These are phyloP conservation scores for Acacia crassicarpa DNA, from an alignment of 306 rosid genomes.

Conservation along the genomic window DNA sequence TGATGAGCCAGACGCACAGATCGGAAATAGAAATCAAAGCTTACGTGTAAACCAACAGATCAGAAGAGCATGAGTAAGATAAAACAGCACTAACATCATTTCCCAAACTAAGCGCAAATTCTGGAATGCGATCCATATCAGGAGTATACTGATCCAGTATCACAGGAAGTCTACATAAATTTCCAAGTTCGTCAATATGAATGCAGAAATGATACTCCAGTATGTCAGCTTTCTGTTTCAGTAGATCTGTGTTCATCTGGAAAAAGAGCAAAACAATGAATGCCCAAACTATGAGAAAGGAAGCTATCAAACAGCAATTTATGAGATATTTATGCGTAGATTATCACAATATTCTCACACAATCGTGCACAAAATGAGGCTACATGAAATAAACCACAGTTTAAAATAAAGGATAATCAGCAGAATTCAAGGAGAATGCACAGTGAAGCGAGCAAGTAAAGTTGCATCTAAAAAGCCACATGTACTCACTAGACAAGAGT, in stretches of 20 bases:
- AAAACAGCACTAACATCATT: constrained; percentile 71
- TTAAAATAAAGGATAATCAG: neutral
- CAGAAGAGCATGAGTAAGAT: constrained; percentile 10
- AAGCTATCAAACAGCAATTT: constrained; percentile 17
- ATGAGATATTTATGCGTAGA: constrained; percentile 7
- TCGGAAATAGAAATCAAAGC: neutral
- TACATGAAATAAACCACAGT: neutral
- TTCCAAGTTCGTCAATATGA: constrained; percentile 66
- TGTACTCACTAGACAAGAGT: neutral
- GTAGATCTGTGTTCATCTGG: constrained; percentile 75
- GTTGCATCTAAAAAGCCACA: neutral
- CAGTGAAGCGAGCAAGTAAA: neutral
- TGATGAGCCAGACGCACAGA: neutral
- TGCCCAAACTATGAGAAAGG: constrained; percentile 12
- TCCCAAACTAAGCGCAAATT: constrained; percentile 73
- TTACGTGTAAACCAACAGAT: neutral
- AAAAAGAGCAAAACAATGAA: constrained; percentile 30
- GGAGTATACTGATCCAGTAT: constrained; percentile 96
- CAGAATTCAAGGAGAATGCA: neutral
- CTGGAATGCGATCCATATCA: constrained; percentile 92
- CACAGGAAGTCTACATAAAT: constrained; percentile 77
- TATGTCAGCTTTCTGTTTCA: constrained; percentile 69
- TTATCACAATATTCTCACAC: constrained; percentile 18
- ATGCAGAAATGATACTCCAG: constrained; percentile 74
- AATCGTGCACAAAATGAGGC: neutral